phyloP scores from a whole-genome alignment of 129 eudicot genomes.

The Flaveria linearis region DNA sequence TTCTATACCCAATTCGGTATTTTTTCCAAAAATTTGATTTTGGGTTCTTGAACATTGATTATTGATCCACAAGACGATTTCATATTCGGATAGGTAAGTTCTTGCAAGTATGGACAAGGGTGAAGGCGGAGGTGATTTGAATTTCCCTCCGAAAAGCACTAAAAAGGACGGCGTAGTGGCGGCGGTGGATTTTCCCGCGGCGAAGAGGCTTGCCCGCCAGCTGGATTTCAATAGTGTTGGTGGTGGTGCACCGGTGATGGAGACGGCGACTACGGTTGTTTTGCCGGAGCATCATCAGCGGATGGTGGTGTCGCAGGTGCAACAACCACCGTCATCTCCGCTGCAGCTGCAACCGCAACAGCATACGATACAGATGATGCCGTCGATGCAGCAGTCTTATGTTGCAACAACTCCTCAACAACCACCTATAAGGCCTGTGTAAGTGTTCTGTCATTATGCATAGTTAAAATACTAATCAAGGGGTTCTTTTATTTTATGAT shows the following conservation, averaged over 20 bases:
- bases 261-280: constrained; percentile 6
- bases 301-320: constrained; percentile 20
- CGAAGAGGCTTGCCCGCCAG: constrained; percentile 78
- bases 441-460: constrained; percentile 27
- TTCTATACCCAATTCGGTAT: neutral
- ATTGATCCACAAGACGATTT: constrained; percentile 10
- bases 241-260: constrained; percentile 26
- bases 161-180: constrained; percentile 37
- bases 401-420: constrained; percentile 21
- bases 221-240: constrained; percentile 66
- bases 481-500: neutral
- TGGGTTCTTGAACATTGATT: too few species aligned
- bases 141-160: constrained; percentile 59
- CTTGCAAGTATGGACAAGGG: constrained; percentile 46
- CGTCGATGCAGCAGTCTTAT: constrained; percentile 8
- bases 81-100: constrained; percentile 19
- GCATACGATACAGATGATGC: neutral
- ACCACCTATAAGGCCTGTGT: constrained; percentile 47
- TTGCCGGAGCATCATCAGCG: constrained; percentile 48
- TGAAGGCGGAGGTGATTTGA: constrained; percentile 56
- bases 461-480: neutral
- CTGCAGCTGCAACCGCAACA: constrained; percentile 11
- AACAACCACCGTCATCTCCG: constrained; percentile 4
- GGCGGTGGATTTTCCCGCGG: constrained; percentile 48
- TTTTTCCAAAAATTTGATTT: neutral